Conservation (phyloP, 305 asterid species). For the Striga hermonthica region DNA sequence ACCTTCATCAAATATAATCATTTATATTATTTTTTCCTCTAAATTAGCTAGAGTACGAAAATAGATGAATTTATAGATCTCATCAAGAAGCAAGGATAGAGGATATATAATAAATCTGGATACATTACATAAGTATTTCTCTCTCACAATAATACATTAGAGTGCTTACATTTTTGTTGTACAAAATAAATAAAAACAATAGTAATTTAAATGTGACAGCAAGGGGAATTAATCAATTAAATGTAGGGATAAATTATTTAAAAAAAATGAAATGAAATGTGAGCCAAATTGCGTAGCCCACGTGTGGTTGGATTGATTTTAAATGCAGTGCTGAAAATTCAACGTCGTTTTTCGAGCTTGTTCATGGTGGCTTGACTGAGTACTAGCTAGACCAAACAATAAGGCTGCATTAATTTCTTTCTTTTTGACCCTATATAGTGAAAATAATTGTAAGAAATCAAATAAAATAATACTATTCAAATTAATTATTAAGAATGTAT, state of each 20-base stretch:
- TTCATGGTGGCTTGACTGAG: slow-evolving; percentile 33
- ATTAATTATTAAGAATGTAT: no score
- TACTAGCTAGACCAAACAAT: not conserved
- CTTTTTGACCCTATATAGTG: not conserved
- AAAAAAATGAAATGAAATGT: not conserved
- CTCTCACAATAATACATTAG: no score
- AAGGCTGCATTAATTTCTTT: slow-evolving; percentile 28
- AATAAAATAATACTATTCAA: no score
- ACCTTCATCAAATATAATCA: no score
- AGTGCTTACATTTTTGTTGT: no score
- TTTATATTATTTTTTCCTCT: no score
- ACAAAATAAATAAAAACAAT: no score
- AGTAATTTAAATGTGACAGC: no score
- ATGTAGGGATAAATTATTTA: no score
- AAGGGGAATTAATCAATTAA: no score
- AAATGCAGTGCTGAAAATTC: slow-evolving; percentile 25
- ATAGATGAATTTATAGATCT: not conserved
- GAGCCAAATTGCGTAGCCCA: slow-evolving; percentile 19
- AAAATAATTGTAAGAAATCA: not conserved
- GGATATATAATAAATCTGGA: not conserved
- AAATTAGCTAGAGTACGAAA: not conserved
- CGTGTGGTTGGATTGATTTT: slow-evolving; percentile 29
- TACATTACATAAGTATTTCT: no score
- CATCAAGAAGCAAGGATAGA: not conserved
- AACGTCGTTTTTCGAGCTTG: slow-evolving; percentile 30